Evolutionary conservation across 768 basidiomycete species (phyloP), one percentile per base, ranked within the genome.

Genomic region (Xerocomellus dryophilus): DNA sequence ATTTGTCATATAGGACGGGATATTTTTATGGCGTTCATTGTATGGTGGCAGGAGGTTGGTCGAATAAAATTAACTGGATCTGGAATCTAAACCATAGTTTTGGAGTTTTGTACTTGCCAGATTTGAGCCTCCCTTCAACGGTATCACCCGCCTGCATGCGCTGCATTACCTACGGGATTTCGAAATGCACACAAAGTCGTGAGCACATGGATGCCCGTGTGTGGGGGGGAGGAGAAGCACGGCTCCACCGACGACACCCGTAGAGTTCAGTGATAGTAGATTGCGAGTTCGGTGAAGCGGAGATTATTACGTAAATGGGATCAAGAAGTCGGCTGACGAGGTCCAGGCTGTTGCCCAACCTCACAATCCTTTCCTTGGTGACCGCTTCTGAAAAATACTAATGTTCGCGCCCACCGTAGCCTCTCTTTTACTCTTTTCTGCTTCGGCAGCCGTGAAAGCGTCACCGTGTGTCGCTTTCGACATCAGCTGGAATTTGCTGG

Each of bases 391-490:
- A 12, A 48, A 4, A 54, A 32, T 45, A 45, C 45, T 43, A 56
- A 79, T 77, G 77, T 61, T 75, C 54, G 49, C 56, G 39, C 73
- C 66, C 60, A 79, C 78, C 65, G 57, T 76, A 73, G 78, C 68
- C 80, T 72, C 77, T 82, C 81, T 82, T 81, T 80, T 79, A 31
- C 65, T 75, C 42, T 63, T 77, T 51, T 72, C 71, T 49, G 61
- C 69, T 46, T 65, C 72, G 12, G 53, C 64, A 8, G 53, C 66
- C 36, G 74, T 76, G 54, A 67, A 62, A 32, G 72, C 77, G 2
- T 70, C 73, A 17, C 77, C 84, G 4, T 96, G 93, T 66, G 76
- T 93, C 36, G 80, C 86, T 20, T 94, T 95, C 66, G 93, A 96
- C 65, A 64, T 76, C 40, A 74, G 72, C 61, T 93, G 86, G 84